Percentiles rank a stretch among this genome's conserved stretches.
phyloP scores from a whole-genome alignment of 2,329 filamentous ascomycete genomes.

The Fonsecaea pugnacius region DNA sequence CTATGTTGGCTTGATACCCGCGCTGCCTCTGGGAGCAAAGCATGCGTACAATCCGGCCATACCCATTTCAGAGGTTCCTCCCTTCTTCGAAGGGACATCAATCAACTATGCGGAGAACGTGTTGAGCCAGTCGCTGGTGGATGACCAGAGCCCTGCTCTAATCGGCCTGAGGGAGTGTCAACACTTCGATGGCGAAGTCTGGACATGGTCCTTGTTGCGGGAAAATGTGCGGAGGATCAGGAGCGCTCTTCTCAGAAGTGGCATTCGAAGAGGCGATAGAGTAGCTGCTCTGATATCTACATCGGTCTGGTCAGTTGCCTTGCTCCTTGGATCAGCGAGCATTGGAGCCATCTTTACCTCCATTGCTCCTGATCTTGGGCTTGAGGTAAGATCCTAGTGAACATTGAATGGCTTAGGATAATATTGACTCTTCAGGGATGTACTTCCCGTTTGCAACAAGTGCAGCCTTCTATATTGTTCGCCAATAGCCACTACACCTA shows the following conservation, averaged over 20 bases:
- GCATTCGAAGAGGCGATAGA: conserved; percentile 45
- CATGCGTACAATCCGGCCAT: conserved; percentile 45
- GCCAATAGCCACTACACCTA: conserved; percentile 44
- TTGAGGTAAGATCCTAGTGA: conserved; percentile 6
- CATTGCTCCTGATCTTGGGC: conserved; percentile 24
- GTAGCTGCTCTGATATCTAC: conserved; percentile 34
- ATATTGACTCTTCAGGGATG: conserved; percentile 6
- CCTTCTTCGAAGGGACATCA: conserved; percentile 45
- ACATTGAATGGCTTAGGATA: background rate
- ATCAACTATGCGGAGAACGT: conserved; percentile 45
- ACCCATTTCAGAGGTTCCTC: conserved; percentile 45
- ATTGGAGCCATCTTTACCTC: conserved; percentile 26
- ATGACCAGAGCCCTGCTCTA: conserved; percentile 44
- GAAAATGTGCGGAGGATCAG: conserved; percentile 42
- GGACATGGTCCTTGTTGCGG: conserved; percentile 31
- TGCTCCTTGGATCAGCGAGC: conserved; percentile 23
- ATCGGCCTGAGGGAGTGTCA: conserved; percentile 47
- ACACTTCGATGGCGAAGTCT: conserved; percentile 40
- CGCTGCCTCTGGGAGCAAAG: conserved; percentile 39
- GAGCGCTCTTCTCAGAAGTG: conserved; percentile 45
- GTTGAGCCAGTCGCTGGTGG: conserved; percentile 39
- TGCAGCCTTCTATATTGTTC: conserved; percentile 47
- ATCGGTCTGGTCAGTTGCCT: conserved; percentile 10
- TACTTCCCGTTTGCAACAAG: conserved; percentile 40
- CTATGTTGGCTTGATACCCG: conserved; percentile 43